Base-by-base conservation (phyloP, 2,329 filamentous ascomycete species). In the Alternaria consortialis region DNA sequence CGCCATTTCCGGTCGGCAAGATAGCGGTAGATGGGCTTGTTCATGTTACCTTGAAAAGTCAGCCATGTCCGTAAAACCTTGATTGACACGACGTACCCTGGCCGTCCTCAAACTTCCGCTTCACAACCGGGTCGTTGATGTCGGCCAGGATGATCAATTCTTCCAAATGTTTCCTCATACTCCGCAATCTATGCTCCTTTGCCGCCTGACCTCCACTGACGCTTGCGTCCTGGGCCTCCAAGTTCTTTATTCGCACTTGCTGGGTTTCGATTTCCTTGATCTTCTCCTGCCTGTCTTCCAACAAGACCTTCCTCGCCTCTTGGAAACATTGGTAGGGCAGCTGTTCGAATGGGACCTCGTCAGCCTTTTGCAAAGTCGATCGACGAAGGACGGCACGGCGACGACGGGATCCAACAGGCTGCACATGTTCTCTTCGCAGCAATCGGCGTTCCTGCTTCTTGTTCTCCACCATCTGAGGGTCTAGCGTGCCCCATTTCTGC, bases 281-380 rank as follows among this genome's bases (percentile, higher is more conserved):
- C 83, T 97, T 98, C 80, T 94, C 87, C 67, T 89, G 84, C 40
- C 94, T 88, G 77, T 99, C 95, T 56, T 87, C 87, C 54, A 88
- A 85, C 57, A 99, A 83, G 50, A 98, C 81, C 77, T 93, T 92
- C 65, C 94, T 88, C 40, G 95, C 95, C 82, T 97, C 94, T 81
- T 99, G 95, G 83, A 98, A 99, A 80, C 92, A 95, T 85, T 98
- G 94, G 82, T 96, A 99, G 17, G 95, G 95, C 68, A 99, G 84
- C 77, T 94, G 91, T 83, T 97, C 93, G 76, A 99, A 97, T 27
- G 94, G 93, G 51, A 97, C 82, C 72, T 90, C 86, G 64, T 85
- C 81, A 37, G 82, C 86, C 71, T 82, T 87, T 73, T 85, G 88
- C 12, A 74, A 64, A 15, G 80, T 73, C 17, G 72, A 69, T 13